phyloP scores from a whole-genome alignment of 2,329 filamentous ascomycete species.

The Teratosphaeria nubilosa region DNA sequence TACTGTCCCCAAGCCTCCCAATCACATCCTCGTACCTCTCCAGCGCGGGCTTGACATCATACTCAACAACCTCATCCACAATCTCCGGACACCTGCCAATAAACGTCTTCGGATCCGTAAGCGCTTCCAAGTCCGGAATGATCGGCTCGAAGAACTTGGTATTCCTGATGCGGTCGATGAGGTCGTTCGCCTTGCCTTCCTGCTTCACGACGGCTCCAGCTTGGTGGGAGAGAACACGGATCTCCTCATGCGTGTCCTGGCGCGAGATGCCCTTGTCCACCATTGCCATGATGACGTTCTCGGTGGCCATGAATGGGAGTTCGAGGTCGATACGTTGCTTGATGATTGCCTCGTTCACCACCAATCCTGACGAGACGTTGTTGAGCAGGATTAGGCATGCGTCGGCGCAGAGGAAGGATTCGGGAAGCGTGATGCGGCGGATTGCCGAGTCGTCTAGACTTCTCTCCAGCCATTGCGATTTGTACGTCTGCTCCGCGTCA shows the following conservation, averaged over 20 bases:
- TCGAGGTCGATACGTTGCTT: constrained; percentile 58
- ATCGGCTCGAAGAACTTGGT: constrained; percentile 59
- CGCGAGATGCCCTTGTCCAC: constrained; percentile 59
- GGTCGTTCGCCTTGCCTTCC: constrained; percentile 66
- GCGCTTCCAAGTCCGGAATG: constrained; percentile 23
- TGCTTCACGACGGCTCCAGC: constrained; percentile 61
- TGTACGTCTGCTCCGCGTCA: constrained; percentile 55
- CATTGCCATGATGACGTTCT: constrained; percentile 68
- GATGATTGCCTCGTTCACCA: constrained; percentile 71
- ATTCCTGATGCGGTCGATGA: constrained; percentile 65
- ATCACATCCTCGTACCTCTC: constrained; percentile 22
- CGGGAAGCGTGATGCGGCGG: constrained; percentile 44
- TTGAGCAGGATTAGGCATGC: constrained; percentile 53
- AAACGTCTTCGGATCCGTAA: constrained; percentile 29
- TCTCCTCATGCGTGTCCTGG: constrained; percentile 79
- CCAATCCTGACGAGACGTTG: constrained; percentile 62
- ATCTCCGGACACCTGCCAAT: constrained; percentile 30
- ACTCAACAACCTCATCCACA: constrained; percentile 28
- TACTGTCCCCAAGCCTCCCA: constrained; percentile 11
- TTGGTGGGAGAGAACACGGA: constrained; percentile 69
- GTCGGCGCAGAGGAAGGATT: constrained; percentile 40
- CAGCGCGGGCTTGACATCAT: constrained; percentile 27
- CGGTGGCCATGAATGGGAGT: constrained; percentile 57
- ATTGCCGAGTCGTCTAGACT: constrained; percentile 69
- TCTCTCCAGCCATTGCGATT: constrained; percentile 67